Evolutionary conservation across 495 filamentous ascomycete genomes (phyloP).

Genomic region (Hypoxylon fragiforme): DNA sequence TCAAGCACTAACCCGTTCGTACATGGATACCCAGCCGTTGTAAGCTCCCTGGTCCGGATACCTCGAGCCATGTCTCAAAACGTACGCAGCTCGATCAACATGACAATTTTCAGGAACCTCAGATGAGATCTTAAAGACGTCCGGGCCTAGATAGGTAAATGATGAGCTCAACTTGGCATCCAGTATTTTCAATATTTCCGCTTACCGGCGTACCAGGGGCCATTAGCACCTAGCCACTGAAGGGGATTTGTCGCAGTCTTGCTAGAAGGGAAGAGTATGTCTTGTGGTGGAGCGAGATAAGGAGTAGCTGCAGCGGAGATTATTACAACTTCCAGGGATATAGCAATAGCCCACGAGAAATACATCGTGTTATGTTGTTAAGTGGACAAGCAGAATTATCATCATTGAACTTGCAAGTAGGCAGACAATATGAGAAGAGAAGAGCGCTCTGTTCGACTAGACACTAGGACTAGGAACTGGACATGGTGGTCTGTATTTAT

Average conservation of each 20-base stretch:
- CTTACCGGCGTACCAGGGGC: constrained; percentile 56
- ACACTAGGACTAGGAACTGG: too few relatives aligned
- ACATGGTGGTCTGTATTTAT: too few relatives aligned
- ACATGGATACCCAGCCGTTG: constrained; percentile 52
- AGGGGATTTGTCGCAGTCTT: constrained; percentile 44
- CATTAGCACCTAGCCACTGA: constrained; percentile 56
- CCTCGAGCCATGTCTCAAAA: constrained; percentile 59
- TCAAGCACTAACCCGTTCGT: constrained; percentile 42
- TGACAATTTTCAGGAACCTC: constrained; percentile 54
- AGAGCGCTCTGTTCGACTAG: too few relatives aligned
- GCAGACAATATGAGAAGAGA: not conserved
- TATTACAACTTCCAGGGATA: not conserved
- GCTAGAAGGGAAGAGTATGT: constrained; percentile 45
- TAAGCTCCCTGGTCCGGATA: constrained; percentile 60
- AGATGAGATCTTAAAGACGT: constrained; percentile 54
- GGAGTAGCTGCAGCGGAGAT: constrained; percentile 1
- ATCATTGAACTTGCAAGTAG: not conserved
- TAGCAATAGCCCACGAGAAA: not conserved
- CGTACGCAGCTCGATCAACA: constrained; percentile 58
- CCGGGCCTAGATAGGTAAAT: constrained; percentile 43
- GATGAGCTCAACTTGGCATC: not conserved
- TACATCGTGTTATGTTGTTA: constrained; percentile 2
- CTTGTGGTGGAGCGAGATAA: constrained; percentile 42
- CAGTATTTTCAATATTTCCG: not conserved
- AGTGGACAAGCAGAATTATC: not conserved